A percentile compares a stretch with the other conserved stretches of the same genome.
Evolutionary conservation across 345 rosid species (phyloP).

Genomic region (Hypericum perforatum): DNA sequence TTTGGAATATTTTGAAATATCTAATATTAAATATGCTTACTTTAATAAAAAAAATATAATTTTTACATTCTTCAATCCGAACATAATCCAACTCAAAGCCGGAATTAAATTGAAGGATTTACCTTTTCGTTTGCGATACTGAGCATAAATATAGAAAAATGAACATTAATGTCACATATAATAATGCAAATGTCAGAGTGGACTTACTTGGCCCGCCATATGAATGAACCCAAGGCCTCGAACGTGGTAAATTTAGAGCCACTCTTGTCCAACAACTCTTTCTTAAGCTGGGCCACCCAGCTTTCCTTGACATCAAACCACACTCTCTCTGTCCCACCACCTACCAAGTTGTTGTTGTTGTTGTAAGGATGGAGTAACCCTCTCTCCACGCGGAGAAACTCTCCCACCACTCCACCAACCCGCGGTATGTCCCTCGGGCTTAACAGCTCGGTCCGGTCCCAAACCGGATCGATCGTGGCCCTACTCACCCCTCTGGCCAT

Average conservation of each 20-base stretch:
- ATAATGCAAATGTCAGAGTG: background rate
- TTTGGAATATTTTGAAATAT: no score
- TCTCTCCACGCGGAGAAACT: conserved; percentile 36
- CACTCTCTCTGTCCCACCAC: conserved; percentile 33
- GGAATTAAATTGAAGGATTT: no score
- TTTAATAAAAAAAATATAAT: no score
- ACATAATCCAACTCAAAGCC: no score
- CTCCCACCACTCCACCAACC: conserved; percentile 42
- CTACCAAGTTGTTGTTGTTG: conserved; percentile 9
- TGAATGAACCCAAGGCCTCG: conserved; percentile 76
- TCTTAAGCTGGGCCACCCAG: conserved; percentile 54
- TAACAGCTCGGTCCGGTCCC: conserved; percentile 48
- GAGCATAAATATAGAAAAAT: no score
- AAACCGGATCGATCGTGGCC: conserved; percentile 44
- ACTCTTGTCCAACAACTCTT: conserved; percentile 31
- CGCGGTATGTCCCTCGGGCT: conserved; percentile 60
- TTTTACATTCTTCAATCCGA: no score
- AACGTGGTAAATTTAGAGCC: conserved; percentile 69
- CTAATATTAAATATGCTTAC: no score
- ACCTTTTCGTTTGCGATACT: no score
- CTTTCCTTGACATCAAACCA: conserved; percentile 56
- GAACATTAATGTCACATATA: no score
- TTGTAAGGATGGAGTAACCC: conserved; percentile 33
- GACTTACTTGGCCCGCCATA: conserved; percentile 89
- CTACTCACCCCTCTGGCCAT: conserved; percentile 51